Evolutionary conservation across 179 eudicot species (phyloP).

Genomic region (Sideroxylon spinosum): DNA sequence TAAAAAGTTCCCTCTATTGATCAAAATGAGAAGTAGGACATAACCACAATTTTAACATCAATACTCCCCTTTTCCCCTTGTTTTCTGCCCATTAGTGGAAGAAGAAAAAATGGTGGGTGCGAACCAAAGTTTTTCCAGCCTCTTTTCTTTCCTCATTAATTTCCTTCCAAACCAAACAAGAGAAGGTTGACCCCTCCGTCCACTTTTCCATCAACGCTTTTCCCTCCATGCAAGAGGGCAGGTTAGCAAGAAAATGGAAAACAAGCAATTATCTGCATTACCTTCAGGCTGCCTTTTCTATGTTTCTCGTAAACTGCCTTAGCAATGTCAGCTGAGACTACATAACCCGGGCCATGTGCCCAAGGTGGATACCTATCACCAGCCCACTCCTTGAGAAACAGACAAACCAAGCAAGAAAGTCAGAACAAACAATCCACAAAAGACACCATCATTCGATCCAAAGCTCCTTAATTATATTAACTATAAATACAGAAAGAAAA

Average conservation of each 20-base stretch:
- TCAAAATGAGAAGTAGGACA: no score
- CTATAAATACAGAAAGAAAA: not conserved
- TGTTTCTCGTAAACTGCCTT: constrained; percentile 49
- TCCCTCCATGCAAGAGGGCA: no score
- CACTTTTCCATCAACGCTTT: no score
- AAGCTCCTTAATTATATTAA: not conserved
- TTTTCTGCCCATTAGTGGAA: no score
- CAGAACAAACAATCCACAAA: not conserved
- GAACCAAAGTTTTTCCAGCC: no score
- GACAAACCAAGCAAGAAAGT: not conserved
- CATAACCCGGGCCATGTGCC: constrained; percentile 98
- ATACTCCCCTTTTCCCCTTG: no score
- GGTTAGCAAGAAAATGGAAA: not conserved
- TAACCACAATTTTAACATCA: no score
- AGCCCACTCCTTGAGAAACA: constrained; percentile 72
- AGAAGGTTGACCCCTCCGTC: no score
- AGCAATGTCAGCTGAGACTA: constrained; percentile 75
- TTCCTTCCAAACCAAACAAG: no score
- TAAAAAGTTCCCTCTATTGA: no score
- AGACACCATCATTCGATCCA: not conserved
- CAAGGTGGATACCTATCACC: constrained; percentile 83
- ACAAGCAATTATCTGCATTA: constrained; percentile 11
- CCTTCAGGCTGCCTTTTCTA: constrained; percentile 63
- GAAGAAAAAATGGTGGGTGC: no score
- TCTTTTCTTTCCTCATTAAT: no score